Conservation (phyloP, 2,329 filamentous ascomycete genomes). For the Neurospora crassa region DNA sequence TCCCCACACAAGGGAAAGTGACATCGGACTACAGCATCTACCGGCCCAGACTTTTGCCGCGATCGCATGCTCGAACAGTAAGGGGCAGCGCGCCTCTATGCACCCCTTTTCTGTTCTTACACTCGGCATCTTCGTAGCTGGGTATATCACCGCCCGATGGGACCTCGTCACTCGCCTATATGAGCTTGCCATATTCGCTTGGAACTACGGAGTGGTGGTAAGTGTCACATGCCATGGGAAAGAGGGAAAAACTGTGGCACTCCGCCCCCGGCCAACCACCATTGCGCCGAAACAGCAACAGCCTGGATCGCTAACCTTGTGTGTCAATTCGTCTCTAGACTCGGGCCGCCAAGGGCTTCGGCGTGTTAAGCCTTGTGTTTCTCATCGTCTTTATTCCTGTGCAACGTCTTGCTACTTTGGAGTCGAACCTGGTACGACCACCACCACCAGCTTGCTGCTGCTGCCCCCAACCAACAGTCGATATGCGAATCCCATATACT, state of each 20-base stretch:
- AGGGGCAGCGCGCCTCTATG: conserved; percentile 54
- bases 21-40: background rate
- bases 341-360: conserved; percentile 77
- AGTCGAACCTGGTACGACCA: conserved; percentile 64
- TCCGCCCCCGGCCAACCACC: background rate
- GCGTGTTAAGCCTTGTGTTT: conserved; percentile 74
- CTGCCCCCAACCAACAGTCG: conserved; percentile 6
- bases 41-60: background rate
- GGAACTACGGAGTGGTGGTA: conserved; percentile 97
- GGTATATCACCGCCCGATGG: conserved; percentile 99
- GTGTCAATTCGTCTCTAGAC: conserved; percentile 39
- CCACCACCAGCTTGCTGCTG: conserved; percentile 8
- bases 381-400: conserved; percentile 76
- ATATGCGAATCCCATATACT: conserved; percentile 11
- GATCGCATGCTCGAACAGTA: conserved; percentile 28
- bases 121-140: conserved; percentile 96
- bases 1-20: background rate
- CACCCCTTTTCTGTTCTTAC: conserved; percentile 96
- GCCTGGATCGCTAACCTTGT: background rate
- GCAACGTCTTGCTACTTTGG: conserved; percentile 69
- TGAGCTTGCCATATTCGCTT: conserved; percentile 94
- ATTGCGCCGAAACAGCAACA: background rate
- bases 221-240: conserved; percentile 23
- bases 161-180: conserved; percentile 94
- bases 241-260: background rate